Base-by-base conservation (phyloP, 176 grass and related monocot genomes). In the sorghum (Sorghum bicolor) region DNA sequence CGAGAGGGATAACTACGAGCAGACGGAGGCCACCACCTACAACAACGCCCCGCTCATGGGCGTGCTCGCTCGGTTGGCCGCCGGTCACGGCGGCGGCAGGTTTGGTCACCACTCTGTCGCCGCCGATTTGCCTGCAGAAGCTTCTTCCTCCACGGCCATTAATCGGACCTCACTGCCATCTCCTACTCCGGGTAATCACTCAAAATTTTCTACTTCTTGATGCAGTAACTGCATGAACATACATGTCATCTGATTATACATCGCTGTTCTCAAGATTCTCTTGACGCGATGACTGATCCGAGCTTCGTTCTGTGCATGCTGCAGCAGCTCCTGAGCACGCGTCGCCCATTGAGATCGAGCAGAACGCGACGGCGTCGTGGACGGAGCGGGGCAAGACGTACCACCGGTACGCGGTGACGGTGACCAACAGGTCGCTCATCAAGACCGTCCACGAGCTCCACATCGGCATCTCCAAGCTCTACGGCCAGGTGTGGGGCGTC, bases 1-100 rank as follows among this genome's bases (percentile, higher is more conserved):
- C 43, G 83, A 93, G 45, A 93, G 96, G 61, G 82, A 92, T 16
- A 98, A 98, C 79, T 98, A 91, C 63, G n/a, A 92, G 66, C 96
- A 98, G 87, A 98, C 96, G 1, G 96, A 98, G 83, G 90, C 89
- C 1, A 70, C 93, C 34, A 98, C 93, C 36, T 98, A 98, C 68
- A 98, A 98, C 85, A 98, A 93, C 62, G 93, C 96, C 33, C 96
- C 96, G 8, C 67, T 98, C 4, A 79, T 93, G 62, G 93, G 96
- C 25, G 80, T 98, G 4, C 72, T 98, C 62, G 96, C 96, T 37
- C 82, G 96, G 0, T 83, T 98, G 1, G 86, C 90, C 67, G 89
- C 25, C 52, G 95, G 95, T 4, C 83, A 80, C 3, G 86, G 64
- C 22, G 10, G 72, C 55, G 1, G 72, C 40, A 24, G 89, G 5